A percentile compares a stretch with the other conserved stretches of the same genome.
Evolutionary conservation across 352 stramenopile species (phyloP).

Genomic region (Globisporangium lucens): DNA sequence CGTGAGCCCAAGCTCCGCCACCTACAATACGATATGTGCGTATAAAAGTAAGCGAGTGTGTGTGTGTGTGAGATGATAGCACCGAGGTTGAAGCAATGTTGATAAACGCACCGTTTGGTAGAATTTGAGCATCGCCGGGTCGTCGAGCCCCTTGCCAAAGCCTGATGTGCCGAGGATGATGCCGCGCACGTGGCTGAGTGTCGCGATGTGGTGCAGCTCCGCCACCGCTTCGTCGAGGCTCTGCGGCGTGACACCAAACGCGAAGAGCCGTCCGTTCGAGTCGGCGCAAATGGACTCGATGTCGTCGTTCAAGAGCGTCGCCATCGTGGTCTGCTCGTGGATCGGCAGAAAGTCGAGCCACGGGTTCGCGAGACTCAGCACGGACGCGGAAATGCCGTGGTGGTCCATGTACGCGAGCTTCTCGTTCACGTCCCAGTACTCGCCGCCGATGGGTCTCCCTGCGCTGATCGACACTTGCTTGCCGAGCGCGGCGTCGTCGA

Average conservation of each 20-base stretch:
- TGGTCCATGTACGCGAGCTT: conserved; percentile 69
- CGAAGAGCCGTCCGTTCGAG: conserved; percentile 42
- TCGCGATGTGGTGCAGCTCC: conserved; percentile 36
- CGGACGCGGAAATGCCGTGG: conserved; percentile 52
- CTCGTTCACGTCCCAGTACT: conserved; percentile 52
- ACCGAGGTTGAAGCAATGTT: background rate
- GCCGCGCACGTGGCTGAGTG: conserved; percentile 34
- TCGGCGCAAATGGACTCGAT: conserved; percentile 41
- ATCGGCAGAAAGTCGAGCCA: conserved; percentile 66
- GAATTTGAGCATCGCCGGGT: conserved; percentile 50
- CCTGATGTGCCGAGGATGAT: conserved; percentile 58
- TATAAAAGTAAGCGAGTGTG: background rate
- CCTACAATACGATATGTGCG: conserved; percentile 6
- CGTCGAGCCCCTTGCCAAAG: conserved; percentile 52
- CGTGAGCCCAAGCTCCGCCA: conserved; percentile 35
- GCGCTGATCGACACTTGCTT: conserved; percentile 30
- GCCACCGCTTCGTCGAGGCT: conserved; percentile 30
- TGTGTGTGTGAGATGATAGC: background rate
- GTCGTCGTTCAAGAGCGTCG: conserved; percentile 49
- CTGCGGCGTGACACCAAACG: conserved; percentile 49
- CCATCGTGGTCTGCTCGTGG: conserved; percentile 40
- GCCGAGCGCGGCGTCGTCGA: conserved; percentile 21
- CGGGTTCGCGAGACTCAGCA: conserved; percentile 64
- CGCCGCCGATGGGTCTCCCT: conserved; percentile 49
- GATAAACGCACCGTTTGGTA: conserved; percentile 31